These are phyloP conservation scores for Podaxis sp. DNA, from an alignment of 768 basidiomycete species.

Conservation along the genomic window DNA sequence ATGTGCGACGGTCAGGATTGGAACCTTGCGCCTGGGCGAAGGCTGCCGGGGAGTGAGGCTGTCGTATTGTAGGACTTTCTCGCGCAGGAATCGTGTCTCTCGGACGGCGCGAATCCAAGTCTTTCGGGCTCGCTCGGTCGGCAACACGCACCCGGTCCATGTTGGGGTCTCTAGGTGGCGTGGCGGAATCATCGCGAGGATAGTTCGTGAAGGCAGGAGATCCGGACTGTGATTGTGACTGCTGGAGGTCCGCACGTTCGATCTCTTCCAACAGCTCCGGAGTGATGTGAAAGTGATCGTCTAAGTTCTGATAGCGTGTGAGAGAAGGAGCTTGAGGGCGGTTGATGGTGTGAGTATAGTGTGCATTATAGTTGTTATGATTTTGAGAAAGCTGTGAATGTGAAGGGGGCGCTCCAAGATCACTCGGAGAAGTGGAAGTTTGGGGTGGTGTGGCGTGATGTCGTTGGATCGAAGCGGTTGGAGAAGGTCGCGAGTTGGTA, in stretches of 20 bases:
- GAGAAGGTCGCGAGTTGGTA: slow-evolving; percentile 31
- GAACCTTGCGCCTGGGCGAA: slow-evolving; percentile 36
- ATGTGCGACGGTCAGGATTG: slow-evolving; percentile 50
- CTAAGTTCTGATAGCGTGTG: slow-evolving; percentile 48
- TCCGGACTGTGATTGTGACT: slow-evolving; percentile 43
- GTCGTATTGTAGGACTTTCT: slow-evolving; percentile 41
- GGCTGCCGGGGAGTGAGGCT: slow-evolving; percentile 33
- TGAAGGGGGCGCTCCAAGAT: slow-evolving; percentile 17
- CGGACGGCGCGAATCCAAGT: slow-evolving; percentile 32
- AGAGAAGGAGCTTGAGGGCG: slow-evolving; percentile 53
- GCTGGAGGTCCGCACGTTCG: slow-evolving; percentile 65
- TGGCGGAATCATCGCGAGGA: slow-evolving; percentile 30
- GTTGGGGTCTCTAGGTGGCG: slow-evolving; percentile 46
- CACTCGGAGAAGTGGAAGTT: not conserved
- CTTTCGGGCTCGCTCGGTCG: slow-evolving; percentile 55
- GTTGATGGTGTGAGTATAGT: slow-evolving; percentile 63
- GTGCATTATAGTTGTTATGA: slow-evolving; percentile 31
- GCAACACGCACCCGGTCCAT: slow-evolving; percentile 50
- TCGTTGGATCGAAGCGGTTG: slow-evolving; percentile 38
- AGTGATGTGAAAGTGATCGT: slow-evolving; percentile 64
- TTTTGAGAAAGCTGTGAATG: slow-evolving; percentile 30
- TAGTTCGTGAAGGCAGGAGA: slow-evolving; percentile 26
- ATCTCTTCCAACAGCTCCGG: slow-evolving; percentile 68
- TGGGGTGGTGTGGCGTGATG: slow-evolving; percentile 30
- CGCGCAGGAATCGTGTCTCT: slow-evolving; percentile 39